Evolutionary conservation across 208 protist genomes (phyloP).

Genomic region (Willaertia magna): DNA sequence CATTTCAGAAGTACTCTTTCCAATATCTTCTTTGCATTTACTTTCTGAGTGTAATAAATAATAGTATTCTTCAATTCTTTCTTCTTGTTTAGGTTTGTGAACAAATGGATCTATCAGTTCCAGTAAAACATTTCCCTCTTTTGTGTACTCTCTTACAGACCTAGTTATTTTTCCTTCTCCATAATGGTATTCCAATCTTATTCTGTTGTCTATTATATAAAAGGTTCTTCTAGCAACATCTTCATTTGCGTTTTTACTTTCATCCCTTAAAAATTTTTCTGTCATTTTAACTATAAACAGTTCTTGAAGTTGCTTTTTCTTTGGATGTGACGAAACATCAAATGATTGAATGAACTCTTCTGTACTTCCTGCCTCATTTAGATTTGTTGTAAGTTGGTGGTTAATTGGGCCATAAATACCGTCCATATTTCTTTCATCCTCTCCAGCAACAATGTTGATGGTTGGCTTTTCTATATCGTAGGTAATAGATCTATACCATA

Average conservation of each 20-base stretch:
- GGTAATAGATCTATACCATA: not conserved
- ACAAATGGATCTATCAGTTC: not conserved
- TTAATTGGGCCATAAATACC: not conserved
- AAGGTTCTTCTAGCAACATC: conserved; percentile 3
- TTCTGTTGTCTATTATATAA: not conserved
- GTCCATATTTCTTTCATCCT: no score
- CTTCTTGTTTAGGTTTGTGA: not conserved
- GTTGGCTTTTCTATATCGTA: not conserved
- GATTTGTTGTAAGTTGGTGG: not conserved
- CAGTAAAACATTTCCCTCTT: not conserved
- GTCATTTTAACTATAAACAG: not conserved
- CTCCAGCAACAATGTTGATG: no score
- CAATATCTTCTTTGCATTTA: not conserved
- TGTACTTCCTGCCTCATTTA: no score
- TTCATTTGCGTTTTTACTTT: not conserved
- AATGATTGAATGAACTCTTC: not conserved
- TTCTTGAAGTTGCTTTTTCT: not conserved
- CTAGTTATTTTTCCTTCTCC: not conserved
- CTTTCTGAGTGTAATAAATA: not conserved
- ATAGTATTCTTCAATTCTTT: not conserved
- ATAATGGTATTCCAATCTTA: not conserved
- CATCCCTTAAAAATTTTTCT: not conserved
- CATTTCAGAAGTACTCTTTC: not conserved
- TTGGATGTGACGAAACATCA: not conserved
- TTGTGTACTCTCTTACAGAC: not conserved